Evolutionary conservation across 352 stramenopile species (phyloP).

Genomic region (Pythium insidiosum): DNA sequence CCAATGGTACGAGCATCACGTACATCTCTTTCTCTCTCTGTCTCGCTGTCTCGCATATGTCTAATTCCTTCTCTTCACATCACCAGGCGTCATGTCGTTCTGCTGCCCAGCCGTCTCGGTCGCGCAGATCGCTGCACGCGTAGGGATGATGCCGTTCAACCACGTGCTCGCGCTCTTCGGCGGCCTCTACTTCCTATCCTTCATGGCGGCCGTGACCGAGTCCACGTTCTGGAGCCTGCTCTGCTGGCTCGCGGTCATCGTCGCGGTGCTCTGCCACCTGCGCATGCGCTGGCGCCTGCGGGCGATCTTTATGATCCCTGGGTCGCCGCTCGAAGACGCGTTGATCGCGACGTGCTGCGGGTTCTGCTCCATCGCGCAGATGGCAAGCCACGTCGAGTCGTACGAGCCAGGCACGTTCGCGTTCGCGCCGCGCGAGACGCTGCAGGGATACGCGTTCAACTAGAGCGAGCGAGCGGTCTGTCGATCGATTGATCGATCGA

Average conservation of each 20-base stretch:
- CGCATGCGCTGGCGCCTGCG: conserved; percentile 56
- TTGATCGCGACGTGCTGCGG: conserved; percentile 44
- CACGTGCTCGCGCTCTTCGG: conserved; percentile 41
- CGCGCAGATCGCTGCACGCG: conserved; percentile 47
- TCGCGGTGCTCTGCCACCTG: conserved; percentile 28
- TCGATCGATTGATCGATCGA: too few species aligned
- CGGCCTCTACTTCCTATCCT: conserved; percentile 38
- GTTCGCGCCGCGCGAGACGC: conserved; percentile 53
- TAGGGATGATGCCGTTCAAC: conserved; percentile 52
- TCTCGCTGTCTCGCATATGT: neutral
- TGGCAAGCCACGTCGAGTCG: conserved; percentile 73
- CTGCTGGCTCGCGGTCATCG: conserved; percentile 27
- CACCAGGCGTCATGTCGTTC: conserved; percentile 48
- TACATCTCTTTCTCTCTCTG: neutral
- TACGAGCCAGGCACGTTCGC: conserved; percentile 58
- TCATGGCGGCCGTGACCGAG: conserved; percentile 20
- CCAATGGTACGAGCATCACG: conserved; percentile 40
- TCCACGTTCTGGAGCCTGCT: conserved; percentile 44
- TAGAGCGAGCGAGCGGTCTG: too few species aligned
- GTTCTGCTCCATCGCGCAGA: conserved; percentile 72
- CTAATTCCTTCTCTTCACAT: neutral
- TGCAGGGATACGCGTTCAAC: conserved; percentile 51
- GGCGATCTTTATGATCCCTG: conserved; percentile 51
- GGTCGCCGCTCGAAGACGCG: conserved; percentile 41
- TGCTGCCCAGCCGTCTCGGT: conserved; percentile 55